Evolutionary conservation across 2,329 filamentous ascomycete genomes (phyloP).

Genomic region (Colletotrichum spinosum): DNA sequence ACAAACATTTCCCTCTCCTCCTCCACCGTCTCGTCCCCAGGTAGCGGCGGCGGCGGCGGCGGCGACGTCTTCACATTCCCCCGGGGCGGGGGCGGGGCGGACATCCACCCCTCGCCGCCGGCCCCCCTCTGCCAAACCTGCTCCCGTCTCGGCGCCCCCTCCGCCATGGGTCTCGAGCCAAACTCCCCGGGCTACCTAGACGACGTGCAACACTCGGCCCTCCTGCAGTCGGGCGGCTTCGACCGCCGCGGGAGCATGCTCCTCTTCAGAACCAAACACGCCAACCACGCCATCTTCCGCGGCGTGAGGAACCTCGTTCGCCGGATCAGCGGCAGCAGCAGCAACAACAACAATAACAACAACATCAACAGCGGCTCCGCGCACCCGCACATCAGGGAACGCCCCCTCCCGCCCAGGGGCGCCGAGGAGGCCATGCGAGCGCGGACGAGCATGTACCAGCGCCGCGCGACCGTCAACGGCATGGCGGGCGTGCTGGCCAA

Average conservation of each 20-base stretch:
- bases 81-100: constrained; percentile 11
- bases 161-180: constrained; percentile 32
- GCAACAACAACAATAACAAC: not conserved
- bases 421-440: constrained; percentile 21
- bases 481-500: constrained; percentile 5
- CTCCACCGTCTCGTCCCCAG: constrained; percentile 33
- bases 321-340: constrained; percentile 31
- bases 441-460: constrained; percentile 26
- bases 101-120: constrained; percentile 31
- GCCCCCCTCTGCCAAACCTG: constrained; percentile 29
- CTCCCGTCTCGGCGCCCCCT: constrained; percentile 34
- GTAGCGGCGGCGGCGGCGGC: constrained; percentile 9
- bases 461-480: constrained; percentile 21
- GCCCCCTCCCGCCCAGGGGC: constrained; percentile 28
- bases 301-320: constrained; percentile 35
- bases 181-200: constrained; percentile 21
- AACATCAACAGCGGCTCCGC: too few relatives aligned
- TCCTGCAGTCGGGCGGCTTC: constrained; percentile 1
- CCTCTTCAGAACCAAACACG: constrained; percentile 25
- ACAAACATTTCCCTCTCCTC: constrained; percentile 38
- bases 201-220: constrained; percentile 3
- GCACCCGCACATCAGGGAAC: not conserved
- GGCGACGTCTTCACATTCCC: constrained; percentile 37
- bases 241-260: constrained; percentile 15
- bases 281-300: constrained; percentile 31